Conservation (phyloP, 176 grass and related monocot species). For the Tillandsia leiboldiana region DNA sequence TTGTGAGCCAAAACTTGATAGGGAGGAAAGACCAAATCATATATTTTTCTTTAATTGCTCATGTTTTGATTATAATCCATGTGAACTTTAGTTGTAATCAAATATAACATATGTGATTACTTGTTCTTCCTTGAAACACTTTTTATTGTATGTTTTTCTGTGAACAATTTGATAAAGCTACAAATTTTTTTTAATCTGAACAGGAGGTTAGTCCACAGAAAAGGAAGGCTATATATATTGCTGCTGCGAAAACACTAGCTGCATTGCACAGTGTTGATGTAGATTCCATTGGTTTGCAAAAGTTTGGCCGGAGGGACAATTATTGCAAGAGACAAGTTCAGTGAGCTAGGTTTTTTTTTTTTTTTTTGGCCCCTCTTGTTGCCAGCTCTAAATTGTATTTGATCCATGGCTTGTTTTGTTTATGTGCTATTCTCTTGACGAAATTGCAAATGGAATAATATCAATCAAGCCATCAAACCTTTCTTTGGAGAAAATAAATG, state of each 20-base stretch:
- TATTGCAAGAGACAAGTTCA: slow-evolving; percentile 95
- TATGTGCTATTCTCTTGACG: too few relatives aligned
- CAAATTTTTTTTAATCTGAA: not conserved
- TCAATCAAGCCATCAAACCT: too few relatives aligned
- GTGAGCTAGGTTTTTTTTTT: not conserved
- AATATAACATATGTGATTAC: too few relatives aligned
- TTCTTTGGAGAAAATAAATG: not conserved
- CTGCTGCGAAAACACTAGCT: slow-evolving; percentile 56
- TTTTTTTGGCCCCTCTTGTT: not conserved
- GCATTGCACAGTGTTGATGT: slow-evolving; percentile 68
- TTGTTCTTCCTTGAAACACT: not conserved
- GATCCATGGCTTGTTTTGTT: too few relatives aligned
- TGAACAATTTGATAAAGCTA: too few relatives aligned
- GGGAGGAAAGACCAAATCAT: too few relatives aligned
- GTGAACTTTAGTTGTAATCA: too few relatives aligned
- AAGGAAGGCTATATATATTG: slow-evolving; percentile 57
- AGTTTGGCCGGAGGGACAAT: slow-evolving; percentile 77
- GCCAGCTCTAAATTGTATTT: too few relatives aligned
- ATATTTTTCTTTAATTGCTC: too few relatives aligned
- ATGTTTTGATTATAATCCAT: too few relatives aligned
- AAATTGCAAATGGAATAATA: too few relatives aligned
- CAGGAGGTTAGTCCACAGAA: slow-evolving; percentile 51
- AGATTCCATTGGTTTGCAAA: slow-evolving; percentile 62
- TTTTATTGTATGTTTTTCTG: not conserved
- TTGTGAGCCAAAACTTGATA: too few relatives aligned